Percentiles rank a stretch among this genome's conserved stretches.
phyloP scores from a whole-genome alignment of 495 filamentous ascomycete genomes.

The Trichodelitschia bisporula region DNA sequence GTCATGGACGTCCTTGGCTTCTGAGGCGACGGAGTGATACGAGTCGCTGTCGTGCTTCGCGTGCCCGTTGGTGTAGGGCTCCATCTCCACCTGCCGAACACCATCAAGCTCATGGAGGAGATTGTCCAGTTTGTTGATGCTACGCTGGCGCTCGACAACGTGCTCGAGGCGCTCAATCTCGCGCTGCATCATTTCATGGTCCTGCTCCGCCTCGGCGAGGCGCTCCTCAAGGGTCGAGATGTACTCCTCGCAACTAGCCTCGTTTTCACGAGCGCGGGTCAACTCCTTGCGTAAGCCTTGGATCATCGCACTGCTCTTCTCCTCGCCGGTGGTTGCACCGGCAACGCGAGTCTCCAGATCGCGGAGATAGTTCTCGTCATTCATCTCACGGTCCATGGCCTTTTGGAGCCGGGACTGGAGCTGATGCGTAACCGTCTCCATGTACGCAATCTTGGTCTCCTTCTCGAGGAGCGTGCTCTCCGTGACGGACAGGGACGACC shows the following conservation, averaged over 20 bases:
- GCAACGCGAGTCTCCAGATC: constrained; percentile 78
- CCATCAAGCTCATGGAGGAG: constrained; percentile 76
- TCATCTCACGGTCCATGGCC: constrained; percentile 65
- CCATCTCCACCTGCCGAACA: constrained; percentile 34
- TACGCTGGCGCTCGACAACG: constrained; percentile 84
- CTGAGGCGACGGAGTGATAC: constrained; percentile 8
- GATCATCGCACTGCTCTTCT: constrained; percentile 68
- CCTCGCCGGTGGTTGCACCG: constrained; percentile 73
- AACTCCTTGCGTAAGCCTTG: constrained; percentile 81
- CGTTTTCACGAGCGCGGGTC: constrained; percentile 67
- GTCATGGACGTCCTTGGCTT: constrained; percentile 3
- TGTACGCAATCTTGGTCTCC: constrained; percentile 75
- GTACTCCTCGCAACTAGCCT: constrained; percentile 76
- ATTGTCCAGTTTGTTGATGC: constrained; percentile 80
- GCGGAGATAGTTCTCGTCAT: constrained; percentile 74
- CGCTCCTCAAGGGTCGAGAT: constrained; percentile 93
- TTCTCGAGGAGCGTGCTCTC: constrained; percentile 77
- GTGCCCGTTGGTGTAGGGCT: constrained; percentile 12
- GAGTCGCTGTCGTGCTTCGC: constrained; percentile 11
- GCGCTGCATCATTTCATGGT: constrained; percentile 86
- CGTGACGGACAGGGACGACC: constrained; percentile 54
- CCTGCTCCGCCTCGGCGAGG: constrained; percentile 85
- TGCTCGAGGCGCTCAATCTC: constrained; percentile 87
- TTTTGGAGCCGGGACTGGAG: constrained; percentile 75
- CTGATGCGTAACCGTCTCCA: constrained; percentile 77